These are phyloP conservation scores for Populus tomentosa DNA, from an alignment of 441 rosid species.

Conservation along the genomic window DNA sequence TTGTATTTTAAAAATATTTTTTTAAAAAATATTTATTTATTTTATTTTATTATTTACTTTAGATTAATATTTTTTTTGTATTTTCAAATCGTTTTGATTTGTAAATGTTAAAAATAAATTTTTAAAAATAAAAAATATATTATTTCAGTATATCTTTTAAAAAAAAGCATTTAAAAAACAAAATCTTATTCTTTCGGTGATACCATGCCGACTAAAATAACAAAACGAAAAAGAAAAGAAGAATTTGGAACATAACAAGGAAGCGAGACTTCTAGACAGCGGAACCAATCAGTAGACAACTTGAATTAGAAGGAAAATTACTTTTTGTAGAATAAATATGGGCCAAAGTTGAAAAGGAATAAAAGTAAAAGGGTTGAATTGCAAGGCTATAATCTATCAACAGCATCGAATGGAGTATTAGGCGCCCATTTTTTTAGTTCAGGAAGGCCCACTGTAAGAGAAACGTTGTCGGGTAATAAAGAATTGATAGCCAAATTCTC, in stretches of 20 bases:
- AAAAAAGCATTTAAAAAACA: too few species aligned
- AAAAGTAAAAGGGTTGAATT: neutral
- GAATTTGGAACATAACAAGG: neutral
- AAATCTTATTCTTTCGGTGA: too few species aligned
- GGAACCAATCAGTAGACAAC: neutral
- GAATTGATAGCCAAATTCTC: too few species aligned
- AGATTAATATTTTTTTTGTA: too few species aligned
- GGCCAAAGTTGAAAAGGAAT: neutral
- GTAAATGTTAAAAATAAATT: too few species aligned
- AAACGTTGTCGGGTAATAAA: neutral
- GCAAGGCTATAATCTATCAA: neutral
- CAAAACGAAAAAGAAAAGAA: neutral
- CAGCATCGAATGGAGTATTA: neutral
- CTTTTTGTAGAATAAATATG: neutral
- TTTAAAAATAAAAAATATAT: too few species aligned
- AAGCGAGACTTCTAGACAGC: neutral
- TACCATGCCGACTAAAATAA: neutral
- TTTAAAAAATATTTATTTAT: rapidly evolving
- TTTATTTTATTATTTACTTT: too few species aligned
- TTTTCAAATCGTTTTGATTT: too few species aligned
- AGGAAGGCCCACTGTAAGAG: neutral
- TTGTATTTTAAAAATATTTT: too few species aligned
- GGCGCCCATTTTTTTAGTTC: neutral
- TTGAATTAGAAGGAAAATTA: slow-evolving; percentile 2
- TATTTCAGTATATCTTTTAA: too few species aligned